These are phyloP conservation scores for Phytophthora hybrid DNA, from an alignment of 352 stramenopile genomes.

Conservation along the genomic window DNA sequence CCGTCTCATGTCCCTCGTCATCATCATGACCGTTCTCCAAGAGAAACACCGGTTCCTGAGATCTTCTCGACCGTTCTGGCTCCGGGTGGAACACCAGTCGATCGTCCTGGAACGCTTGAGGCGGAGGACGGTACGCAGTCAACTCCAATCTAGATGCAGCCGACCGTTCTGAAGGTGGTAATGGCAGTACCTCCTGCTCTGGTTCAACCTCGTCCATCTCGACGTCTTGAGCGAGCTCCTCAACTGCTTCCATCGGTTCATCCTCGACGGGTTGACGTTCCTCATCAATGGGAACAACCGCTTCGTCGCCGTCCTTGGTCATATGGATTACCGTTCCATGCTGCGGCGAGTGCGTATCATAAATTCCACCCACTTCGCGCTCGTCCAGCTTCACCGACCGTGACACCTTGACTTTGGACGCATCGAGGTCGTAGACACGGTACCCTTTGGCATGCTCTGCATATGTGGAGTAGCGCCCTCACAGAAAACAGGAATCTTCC, in stretches of 20 bases:
- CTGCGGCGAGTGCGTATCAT: constrained; percentile 1
- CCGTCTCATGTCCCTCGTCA: constrained; percentile 15
- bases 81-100: constrained; percentile 12
- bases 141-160: constrained; percentile 2
- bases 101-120: constrained; percentile 1
- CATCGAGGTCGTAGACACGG: constrained; percentile 27
- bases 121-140: constrained; percentile 3
- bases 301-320: constrained; percentile 1
- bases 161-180: background rate
- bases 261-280: background rate
- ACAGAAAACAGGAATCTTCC: too few relatives aligned
- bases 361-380: constrained; percentile 23
- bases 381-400: constrained; percentile 29
- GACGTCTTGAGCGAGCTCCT: constrained; percentile 10
- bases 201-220: constrained; percentile 6
- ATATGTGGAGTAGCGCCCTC: too few relatives aligned
- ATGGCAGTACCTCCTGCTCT: background rate
- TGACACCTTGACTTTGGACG: constrained; percentile 23
- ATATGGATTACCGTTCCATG: constrained; percentile 8
- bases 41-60: constrained; percentile 1
- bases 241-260: constrained; percentile 12
- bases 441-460: constrained; percentile 27
- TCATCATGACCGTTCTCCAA: constrained; percentile 8
- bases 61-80: background rate
- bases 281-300: background rate